Percentiles rank a stretch among this genome's conserved stretches.
phyloP scores from a whole-genome alignment of 208 protist genomes.

The Acanthamoeba triangularis region DNA sequence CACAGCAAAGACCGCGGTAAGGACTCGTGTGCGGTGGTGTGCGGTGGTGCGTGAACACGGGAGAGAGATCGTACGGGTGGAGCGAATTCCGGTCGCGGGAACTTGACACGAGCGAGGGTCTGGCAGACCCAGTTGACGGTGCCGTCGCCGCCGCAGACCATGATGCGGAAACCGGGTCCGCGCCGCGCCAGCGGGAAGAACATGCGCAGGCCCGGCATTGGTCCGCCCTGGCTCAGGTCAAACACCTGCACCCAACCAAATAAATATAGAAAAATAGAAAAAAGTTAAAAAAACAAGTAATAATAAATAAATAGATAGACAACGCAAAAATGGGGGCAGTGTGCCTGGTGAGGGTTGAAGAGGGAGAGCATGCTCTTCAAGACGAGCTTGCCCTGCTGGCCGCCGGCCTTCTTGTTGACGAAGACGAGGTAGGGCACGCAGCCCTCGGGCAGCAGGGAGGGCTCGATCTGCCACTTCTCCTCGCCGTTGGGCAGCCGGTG shows the following conservation, averaged over 20 bases:
- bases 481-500: neutral
- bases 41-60: neutral
- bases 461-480: conserved; percentile 23
- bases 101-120: conserved; percentile 38
- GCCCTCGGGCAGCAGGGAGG: conserved; percentile 40
- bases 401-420: conserved; percentile 55
- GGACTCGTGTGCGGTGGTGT: neutral
- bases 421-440: conserved; percentile 60
- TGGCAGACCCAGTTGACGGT: conserved; percentile 73
- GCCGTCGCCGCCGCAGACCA: conserved; percentile 57
- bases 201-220: conserved; percentile 31
- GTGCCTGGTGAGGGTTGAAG: conserved; percentile 47
- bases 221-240: conserved; percentile 56
- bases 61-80: neutral
- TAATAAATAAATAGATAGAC: too few relatives aligned
- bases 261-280: neutral
- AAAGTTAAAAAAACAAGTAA: neutral
- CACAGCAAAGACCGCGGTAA: neutral
- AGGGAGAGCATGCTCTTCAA: conserved; percentile 15
- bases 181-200: conserved; percentile 18
- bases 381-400: conserved; percentile 50
- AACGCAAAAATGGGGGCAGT: neutral
- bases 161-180: conserved; percentile 30
- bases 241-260: neutral
- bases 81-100: neutral